Percentiles rank a stretch among this genome's conserved stretches.
Conservation (phyloP, 176 grass and related monocot genomes). For the Aegilops sharonensis region DNA sequence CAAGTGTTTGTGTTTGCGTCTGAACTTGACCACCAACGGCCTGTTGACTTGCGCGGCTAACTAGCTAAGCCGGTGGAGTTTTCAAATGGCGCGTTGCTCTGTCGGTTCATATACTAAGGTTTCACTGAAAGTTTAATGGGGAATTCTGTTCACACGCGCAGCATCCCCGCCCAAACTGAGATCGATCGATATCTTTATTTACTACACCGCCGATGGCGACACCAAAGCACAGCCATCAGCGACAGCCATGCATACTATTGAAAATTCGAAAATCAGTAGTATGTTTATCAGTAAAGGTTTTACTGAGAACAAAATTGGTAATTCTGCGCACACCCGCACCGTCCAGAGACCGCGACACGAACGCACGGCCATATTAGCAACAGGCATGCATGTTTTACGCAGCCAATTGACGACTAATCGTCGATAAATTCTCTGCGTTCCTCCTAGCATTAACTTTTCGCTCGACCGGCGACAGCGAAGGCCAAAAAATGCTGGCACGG, state of each 20-base stretch:
- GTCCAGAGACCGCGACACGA: neutral
- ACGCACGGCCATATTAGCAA: neutral
- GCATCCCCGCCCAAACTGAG: neutral
- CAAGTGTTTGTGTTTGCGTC: slow-evolving; percentile 9
- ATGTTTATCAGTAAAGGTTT: neutral
- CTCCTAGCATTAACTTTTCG: neutral
- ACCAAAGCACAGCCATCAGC: neutral
- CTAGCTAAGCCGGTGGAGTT: neutral
- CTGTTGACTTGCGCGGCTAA: slow-evolving; percentile 15
- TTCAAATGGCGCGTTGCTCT: neutral
- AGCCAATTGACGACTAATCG: no score
- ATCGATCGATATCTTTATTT: neutral
- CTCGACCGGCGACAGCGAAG: slow-evolving; percentile 10
- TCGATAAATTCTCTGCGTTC: no score
- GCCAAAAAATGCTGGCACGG: neutral
- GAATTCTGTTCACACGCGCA: neutral
- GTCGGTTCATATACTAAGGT: slow-evolving; percentile 6
- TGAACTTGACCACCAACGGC: slow-evolving; percentile 22
- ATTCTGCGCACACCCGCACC: neutral
- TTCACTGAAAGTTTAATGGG: neutral
- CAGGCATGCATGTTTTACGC: no score
- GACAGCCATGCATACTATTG: no score
- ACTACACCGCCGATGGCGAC: neutral
- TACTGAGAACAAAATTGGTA: neutral
- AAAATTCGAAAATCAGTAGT: no score